Base-by-base conservation (phyloP, 2,329 filamentous ascomycete species). In the Karstenula rhodostoma region DNA sequence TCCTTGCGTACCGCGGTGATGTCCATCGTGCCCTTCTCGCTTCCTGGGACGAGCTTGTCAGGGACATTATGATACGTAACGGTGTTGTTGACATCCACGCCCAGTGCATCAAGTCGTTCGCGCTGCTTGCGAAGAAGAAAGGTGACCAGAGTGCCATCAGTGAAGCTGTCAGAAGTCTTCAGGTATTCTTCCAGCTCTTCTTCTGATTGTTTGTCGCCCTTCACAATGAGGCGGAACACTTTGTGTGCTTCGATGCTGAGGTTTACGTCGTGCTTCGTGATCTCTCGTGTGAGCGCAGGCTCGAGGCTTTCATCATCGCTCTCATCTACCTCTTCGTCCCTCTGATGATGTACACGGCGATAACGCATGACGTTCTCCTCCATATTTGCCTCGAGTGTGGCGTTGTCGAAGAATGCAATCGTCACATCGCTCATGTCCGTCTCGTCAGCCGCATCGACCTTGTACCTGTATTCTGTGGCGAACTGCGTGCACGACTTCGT, bases 401-500 rank as follows among this genome's bases (percentile, higher is more conserved):
- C n/a, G 13, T 60, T 47, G 8, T 35, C 37, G 13, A 58, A 22
- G 13, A 61, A 56, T 12, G 60, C 19, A 8, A 65, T 46, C 7
- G 9, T 32, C 3, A 66, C 33, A 56, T 67, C 62, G 37, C 62
- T 65, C 9, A 7, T 6, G 0, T 10, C 6, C 4, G 62, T 57
- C n/a, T 61, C 27, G 37, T 65, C 60, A 4, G 7, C 13, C 5
- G 61, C 61, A 5, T 57, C 64, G 2, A 35, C 35, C 32, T 67
- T 65, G 44, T 63, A 22, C 6, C 29, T 5, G 4, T 65, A 42
- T 0, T 46, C 42, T 0, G 63, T 68, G 5, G 60, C 51, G 13
- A 40, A 61, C 1, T 61, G 42, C 0, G 66, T 67, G n/a, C 63
- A 64, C 4, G 63, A 58, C 15, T 48, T 58, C 3, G 61, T 48